phyloP scores from a whole-genome alignment of 768 basidiomycete genomes.

The Rhizopogon salebrosus region DNA sequence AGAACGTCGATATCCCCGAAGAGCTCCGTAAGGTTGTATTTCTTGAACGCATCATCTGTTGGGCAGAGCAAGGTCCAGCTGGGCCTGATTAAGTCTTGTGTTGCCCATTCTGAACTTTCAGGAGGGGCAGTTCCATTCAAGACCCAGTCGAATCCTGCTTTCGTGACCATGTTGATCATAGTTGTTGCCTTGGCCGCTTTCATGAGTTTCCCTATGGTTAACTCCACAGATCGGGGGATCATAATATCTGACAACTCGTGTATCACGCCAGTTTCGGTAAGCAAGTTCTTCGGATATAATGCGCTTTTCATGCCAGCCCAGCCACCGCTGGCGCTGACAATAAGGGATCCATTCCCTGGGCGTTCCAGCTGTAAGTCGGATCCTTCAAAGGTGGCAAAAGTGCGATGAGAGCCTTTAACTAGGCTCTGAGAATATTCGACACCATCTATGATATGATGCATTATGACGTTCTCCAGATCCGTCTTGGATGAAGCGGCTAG shows the following conservation, averaged over 20 bases:
- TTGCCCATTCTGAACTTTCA: conserved; percentile 61
- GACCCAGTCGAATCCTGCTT: conserved; percentile 88
- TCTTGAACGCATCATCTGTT: conserved; percentile 87
- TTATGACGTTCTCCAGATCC: conserved; percentile 78
- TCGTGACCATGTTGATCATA: conserved; percentile 79
- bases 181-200: conserved; percentile 85
- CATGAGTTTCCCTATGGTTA: conserved; percentile 87
- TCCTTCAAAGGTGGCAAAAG: conserved; percentile 81
- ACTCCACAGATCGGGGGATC: conserved; percentile 80
- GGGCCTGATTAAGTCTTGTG: conserved; percentile 37
- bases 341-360: conserved; percentile 42
- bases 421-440: conserved; percentile 68
- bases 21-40: conserved; percentile 72
- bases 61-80: conserved; percentile 93
- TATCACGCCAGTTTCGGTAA: conserved; percentile 87
- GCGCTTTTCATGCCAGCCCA: conserved; percentile 68
- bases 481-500: conserved; percentile 70
- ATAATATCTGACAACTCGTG: conserved; percentile 84
- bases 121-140: conserved; percentile 81
- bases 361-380: conserved; percentile 72
- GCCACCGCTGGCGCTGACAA: conserved; percentile 65
- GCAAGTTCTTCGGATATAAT: conserved; percentile 54
- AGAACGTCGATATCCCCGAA: conserved; percentile 52
- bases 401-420: conserved; percentile 59
- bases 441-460: conserved; percentile 79